These are phyloP conservation scores for Boletellus emodensis DNA, from an alignment of 768 basidiomycete genomes.

Conservation along the genomic window DNA sequence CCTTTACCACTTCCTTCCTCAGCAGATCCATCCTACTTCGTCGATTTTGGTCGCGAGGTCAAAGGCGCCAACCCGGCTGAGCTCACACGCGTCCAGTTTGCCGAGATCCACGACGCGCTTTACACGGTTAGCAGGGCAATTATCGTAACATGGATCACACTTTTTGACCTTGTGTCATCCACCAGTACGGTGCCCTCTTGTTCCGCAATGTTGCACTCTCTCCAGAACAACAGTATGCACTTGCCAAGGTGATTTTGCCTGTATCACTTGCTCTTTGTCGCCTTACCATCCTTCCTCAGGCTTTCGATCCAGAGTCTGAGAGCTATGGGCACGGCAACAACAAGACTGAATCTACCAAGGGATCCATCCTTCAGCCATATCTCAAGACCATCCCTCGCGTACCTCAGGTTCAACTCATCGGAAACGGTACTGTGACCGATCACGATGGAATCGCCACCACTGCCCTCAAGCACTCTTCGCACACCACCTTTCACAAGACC, in stretches of 20 bases:
- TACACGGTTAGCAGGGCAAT: slow-evolving; percentile 55
- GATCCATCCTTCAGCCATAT: slow-evolving; percentile 84
- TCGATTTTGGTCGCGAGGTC: slow-evolving; percentile 73
- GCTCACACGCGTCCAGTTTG: slow-evolving; percentile 57
- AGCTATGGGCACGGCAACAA: slow-evolving; percentile 86
- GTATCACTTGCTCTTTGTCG: background rate
- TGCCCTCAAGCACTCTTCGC: slow-evolving; percentile 82
- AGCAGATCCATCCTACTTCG: slow-evolving; percentile 63
- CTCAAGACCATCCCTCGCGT: slow-evolving; percentile 87
- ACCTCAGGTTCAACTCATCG: slow-evolving; percentile 89
- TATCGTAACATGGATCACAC: background rate
- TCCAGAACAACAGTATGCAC: slow-evolving; percentile 79
- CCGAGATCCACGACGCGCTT: slow-evolving; percentile 64
- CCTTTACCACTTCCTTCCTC: slow-evolving; percentile 71
- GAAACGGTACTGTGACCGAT: slow-evolving; percentile 76
- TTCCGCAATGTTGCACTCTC: slow-evolving; percentile 67
- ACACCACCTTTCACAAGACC: slow-evolving; percentile 86
- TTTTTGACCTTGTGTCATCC: background rate
- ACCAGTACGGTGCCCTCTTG: slow-evolving; percentile 66
- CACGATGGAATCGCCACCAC: slow-evolving; percentile 79
- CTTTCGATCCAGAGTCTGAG: slow-evolving; percentile 64
- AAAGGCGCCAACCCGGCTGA: slow-evolving; percentile 65
- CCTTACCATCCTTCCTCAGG: slow-evolving; percentile 39
- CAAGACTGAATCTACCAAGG: slow-evolving; percentile 68
- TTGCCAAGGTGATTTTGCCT: slow-evolving; percentile 62